Percentiles rank a stretch among this genome's conserved stretches.
Conservation (phyloP, 148 eudicot species). For the Cornus suecica region DNA sequence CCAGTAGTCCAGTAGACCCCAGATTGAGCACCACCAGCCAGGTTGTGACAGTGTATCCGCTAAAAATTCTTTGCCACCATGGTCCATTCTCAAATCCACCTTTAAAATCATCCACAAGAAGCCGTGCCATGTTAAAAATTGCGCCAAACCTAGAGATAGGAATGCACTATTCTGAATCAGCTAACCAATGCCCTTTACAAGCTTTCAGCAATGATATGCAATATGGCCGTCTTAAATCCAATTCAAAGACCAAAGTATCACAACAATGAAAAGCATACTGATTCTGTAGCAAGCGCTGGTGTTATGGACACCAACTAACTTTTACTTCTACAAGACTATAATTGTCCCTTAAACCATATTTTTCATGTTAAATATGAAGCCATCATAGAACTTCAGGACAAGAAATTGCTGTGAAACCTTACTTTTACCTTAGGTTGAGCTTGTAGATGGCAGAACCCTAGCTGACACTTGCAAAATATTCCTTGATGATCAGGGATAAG, state of each 20-base stretch:
- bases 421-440: background rate
- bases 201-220: background rate
- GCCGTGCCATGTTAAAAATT: conserved; percentile 82
- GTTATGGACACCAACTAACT: background rate
- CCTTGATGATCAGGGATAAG: background rate
- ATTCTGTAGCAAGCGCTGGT: background rate
- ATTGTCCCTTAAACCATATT: background rate
- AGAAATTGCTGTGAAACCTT: background rate
- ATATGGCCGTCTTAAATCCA: background rate
- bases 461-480: background rate
- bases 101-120: conserved; percentile 76
- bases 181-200: background rate
- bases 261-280: background rate
- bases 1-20: conserved; percentile 90
- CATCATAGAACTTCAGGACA: background rate
- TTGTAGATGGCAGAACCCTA: background rate
- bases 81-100: conserved; percentile 82
- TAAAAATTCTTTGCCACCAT: conserved; percentile 91
- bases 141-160: conserved; percentile 71
- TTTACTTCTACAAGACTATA: background rate
- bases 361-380: background rate
- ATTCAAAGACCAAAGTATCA: background rate
- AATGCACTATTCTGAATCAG: background rate
- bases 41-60: conserved; percentile 79
- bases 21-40: conserved; percentile 95